phyloP scores from a whole-genome alignment of 495 filamentous ascomycete genomes.

The Trypethelium eluteriae region DNA sequence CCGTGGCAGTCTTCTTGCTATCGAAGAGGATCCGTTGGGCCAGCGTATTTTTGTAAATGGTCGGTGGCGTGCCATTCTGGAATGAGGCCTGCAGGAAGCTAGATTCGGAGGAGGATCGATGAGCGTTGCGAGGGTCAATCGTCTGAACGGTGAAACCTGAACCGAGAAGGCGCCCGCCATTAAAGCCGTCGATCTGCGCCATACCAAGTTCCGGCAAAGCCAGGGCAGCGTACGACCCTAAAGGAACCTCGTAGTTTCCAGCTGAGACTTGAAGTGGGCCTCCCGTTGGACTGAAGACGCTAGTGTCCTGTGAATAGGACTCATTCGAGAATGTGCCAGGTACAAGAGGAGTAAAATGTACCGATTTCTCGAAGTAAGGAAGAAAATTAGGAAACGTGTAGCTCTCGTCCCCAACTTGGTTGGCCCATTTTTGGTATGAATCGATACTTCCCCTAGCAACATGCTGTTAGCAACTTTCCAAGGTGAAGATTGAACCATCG shows the following conservation, averaged over 20 bases:
- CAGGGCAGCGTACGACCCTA: slow-evolving; percentile 35
- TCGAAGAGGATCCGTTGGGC: slow-evolving; percentile 44
- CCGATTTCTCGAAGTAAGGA: slow-evolving; percentile 48
- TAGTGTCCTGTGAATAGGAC: slow-evolving; percentile 39
- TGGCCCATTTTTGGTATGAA: slow-evolving; percentile 49
- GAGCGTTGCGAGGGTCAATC: slow-evolving; percentile 32
- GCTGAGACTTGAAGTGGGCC: slow-evolving; percentile 49
- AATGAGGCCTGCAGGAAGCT: slow-evolving; percentile 36
- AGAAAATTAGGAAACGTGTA: slow-evolving; percentile 48
- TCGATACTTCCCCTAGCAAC: slow-evolving; percentile 33
- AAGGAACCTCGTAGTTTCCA: slow-evolving; percentile 42
- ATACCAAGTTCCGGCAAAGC: slow-evolving; percentile 38
- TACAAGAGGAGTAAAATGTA: slow-evolving; percentile 47
- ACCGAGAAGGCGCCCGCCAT: slow-evolving; percentile 33
- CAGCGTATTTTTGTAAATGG: slow-evolving; percentile 37
- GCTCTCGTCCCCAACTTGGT: slow-evolving; percentile 46
- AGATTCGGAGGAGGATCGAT: slow-evolving; percentile 38
- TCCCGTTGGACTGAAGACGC: slow-evolving; percentile 30
- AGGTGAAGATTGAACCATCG: neutral
- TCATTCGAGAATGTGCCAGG: slow-evolving; percentile 33
- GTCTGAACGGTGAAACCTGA: slow-evolving; percentile 29
- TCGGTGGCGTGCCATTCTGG: slow-evolving; percentile 22
- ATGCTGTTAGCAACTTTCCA: neutral
- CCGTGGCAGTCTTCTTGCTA: slow-evolving; percentile 41
- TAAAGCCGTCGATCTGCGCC: slow-evolving; percentile 24